These are phyloP conservation scores for Vaccinium darrowii DNA, from an alignment of 148 eudicot genomes.

Conservation along the genomic window DNA sequence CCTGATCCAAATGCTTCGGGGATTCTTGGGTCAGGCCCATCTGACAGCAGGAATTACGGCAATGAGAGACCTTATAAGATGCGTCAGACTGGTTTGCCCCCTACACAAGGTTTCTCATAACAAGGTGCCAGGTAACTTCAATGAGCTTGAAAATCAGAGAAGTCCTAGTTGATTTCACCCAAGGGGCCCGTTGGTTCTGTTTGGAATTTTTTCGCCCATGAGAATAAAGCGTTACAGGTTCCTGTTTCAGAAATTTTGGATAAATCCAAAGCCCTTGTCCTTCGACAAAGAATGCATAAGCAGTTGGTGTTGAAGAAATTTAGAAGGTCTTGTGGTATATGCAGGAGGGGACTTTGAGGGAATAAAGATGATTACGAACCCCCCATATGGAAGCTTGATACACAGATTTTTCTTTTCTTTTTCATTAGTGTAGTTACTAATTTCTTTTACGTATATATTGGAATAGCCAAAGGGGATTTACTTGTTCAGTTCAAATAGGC, in stretches of 20 bases:
- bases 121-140: conserved; percentile 44
- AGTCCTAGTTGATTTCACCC: conserved; percentile 20
- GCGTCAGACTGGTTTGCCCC: conserved; percentile 57
- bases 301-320: not conserved
- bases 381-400: conserved; percentile 16
- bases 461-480: conserved; percentile 22
- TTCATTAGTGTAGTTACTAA: conserved; percentile 28
- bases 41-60: conserved; percentile 49
- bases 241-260: conserved; percentile 19
- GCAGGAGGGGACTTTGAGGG: conserved; percentile 14
- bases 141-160: conserved; percentile 9
- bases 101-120: conserved; percentile 57
- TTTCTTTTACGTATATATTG: conserved; percentile 37
- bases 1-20: conserved; percentile 62
- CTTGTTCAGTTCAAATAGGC: conserved; percentile 9
- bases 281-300: conserved; percentile 27
- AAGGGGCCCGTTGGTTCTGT: conserved; percentile 26
- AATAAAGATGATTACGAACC: conserved; percentile 6
- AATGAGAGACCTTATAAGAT: conserved; percentile 55
- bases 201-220: conserved; percentile 29
- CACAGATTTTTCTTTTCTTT: conserved; percentile 14
- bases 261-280: conserved; percentile 19
- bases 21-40: conserved; percentile 85
- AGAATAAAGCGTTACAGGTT: conserved; percentile 29
- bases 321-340: conserved; percentile 17